Base-by-base conservation (phyloP, 768 basidiomycete genomes). In the Trametes maxima region DNA sequence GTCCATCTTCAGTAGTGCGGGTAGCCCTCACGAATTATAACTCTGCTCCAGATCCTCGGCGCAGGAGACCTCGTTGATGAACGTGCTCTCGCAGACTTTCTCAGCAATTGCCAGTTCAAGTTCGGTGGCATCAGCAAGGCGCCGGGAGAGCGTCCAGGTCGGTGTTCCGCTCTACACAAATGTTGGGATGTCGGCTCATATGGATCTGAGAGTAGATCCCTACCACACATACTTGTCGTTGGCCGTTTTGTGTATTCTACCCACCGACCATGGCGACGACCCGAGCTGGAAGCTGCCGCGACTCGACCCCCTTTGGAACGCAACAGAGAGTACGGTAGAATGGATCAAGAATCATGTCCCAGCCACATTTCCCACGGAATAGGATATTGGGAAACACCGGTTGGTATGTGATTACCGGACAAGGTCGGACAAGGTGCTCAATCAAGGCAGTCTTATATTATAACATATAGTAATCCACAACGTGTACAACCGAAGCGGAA, bases 161-260 rank as follows among this genome's bases (percentile, higher is more conserved):
- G 62, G 35, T 21, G 78, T 59, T 12, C 19, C 16, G 21, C 39
- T 57, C 46, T 42, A 24, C 13, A 37, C 17, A 40, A 60, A 28
- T 22, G 22, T 24, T 8, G 16, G 50, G 28, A 33, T 33, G 28
- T 33, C 8, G 19, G 49, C 6, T 36, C 5, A 40, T 40, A 8
- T 48, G 35, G 51, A 54, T 14, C 37, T 33, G 22, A 62, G 35
- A 11, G 22, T 68, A 90, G 96, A 99, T 77, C 94, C 96, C 0
- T 96, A 94, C 69, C 96, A 99, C 68, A 97, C 95, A 0, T 98
- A 98, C 72, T 79, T 98, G 33, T 86, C 92, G 2, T 76, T 97
- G 37, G 95, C 96, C 0, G 88, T 92, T 0, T 68, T 95, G 19
- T 80, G 92, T 1, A 80, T 95, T 69, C 85, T 72, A 77, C 84